A percentile compares a stretch with the other conserved stretches of the same genome.
Conservation (phyloP, 148 eudicot genomes). For the Oxyria digyna region DNA sequence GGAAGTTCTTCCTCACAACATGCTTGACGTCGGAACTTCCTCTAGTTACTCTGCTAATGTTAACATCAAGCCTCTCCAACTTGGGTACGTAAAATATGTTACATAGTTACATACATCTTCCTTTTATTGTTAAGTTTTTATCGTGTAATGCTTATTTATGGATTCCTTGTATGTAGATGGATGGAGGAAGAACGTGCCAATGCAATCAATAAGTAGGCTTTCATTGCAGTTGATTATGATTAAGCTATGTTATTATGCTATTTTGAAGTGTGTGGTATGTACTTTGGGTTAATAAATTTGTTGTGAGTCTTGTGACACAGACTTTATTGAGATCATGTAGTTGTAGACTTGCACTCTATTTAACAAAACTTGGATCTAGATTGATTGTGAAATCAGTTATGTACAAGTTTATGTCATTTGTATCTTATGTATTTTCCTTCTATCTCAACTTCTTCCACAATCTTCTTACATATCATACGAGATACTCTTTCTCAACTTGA, state of each 20-base stretch:
- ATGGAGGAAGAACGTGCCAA: not conserved
- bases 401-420: too few relatives aligned
- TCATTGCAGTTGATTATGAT: not conserved
- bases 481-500: too few relatives aligned
- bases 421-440: too few relatives aligned
- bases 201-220: not conserved
- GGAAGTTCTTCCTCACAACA: slow-evolving; percentile 5
- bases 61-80: slow-evolving; percentile 1
- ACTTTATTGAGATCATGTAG: not conserved
- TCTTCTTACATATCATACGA: too few relatives aligned
- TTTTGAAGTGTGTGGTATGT: not conserved
- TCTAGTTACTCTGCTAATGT: not conserved
- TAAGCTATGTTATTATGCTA: not conserved
- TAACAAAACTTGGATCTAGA: too few relatives aligned
- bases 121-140: not conserved
- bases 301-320: not conserved
- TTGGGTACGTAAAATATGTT: not conserved
- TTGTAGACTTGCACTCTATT: not conserved
- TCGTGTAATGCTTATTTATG: not conserved
- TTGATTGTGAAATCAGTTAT: too few relatives aligned
- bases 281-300: not conserved
- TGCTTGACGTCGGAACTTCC: slow-evolving; percentile 7
- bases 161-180: not conserved
- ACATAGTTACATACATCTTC: not conserved
- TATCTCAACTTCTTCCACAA: too few relatives aligned